Evolutionary conservation across 192 early-diverging fungal species (phyloP).

Genomic region (Coemansia sp.): DNA sequence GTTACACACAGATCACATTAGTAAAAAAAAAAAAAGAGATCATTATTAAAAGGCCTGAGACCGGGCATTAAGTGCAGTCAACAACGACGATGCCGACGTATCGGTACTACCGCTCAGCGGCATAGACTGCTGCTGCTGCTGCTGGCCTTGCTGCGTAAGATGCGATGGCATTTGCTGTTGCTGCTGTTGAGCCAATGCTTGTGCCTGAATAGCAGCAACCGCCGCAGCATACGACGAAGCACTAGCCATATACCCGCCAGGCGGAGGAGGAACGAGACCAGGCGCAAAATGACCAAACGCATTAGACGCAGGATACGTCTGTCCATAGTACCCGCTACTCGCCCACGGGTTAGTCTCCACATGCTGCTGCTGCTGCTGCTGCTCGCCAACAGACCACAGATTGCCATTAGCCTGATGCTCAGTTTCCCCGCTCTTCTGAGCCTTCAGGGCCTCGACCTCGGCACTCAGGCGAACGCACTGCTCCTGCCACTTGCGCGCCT

Average conservation of each 20-base stretch:
- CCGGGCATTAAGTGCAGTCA: slow-evolving; percentile 28
- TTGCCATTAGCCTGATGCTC: neutral
- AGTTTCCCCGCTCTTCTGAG: neutral
- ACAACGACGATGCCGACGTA: slow-evolving; percentile 13
- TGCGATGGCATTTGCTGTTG: neutral
- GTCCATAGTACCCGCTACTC: neutral
- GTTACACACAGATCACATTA: neutral
- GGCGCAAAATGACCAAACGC: neutral
- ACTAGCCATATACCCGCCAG: neutral
- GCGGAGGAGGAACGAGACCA: neutral
- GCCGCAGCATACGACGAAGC: neutral
- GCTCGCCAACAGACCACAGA: neutral
- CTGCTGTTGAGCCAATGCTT: neutral
- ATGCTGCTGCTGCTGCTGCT: neutral
- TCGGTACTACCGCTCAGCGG: slow-evolving; percentile 10
- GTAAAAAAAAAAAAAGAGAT: neutral
- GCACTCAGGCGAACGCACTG: slow-evolving; percentile 16
- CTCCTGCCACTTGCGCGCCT: slow-evolving; percentile 39
- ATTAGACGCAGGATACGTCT: neutral
- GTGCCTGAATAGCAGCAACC: neutral
- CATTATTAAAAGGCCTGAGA: slow-evolving; percentile 31
- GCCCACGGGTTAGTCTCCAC: neutral
- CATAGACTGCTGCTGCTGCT: slow-evolving; percentile 21
- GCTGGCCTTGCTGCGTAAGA: neutral
- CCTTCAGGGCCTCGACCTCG: slow-evolving; percentile 18